Base-by-base conservation (phyloP, 108 stramenopile genomes). In the Fragilaria radians region DNA sequence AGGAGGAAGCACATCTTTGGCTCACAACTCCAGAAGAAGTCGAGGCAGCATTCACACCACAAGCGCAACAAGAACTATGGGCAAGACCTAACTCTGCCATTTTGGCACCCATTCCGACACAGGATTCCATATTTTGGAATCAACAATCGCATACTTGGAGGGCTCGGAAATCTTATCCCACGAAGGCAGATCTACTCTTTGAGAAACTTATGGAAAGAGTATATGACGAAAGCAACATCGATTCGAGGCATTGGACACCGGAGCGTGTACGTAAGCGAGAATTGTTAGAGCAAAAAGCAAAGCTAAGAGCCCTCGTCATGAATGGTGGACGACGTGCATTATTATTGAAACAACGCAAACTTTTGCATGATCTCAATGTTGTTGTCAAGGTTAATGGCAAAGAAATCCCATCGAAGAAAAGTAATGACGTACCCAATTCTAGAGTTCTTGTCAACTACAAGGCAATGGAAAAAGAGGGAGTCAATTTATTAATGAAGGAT, bases 391-490 rank as follows among this genome's bases (percentile, higher is more conserved):
- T 72, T 5, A 75, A 73, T 26, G 45, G 48, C 22, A 14, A 7
- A 11, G 36, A 42, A 42, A 42, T 11, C 36, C 52, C 68, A 31
- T 54, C 77, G 25, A 82, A 85, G 17, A 65, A 71, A 42, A 63
- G 80, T 21, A 72, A 67, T 59, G 81, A 82, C 1, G 78, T 79
- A 46, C 90, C 90, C 28, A 81, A 68, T 52, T 53, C 86, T 42
- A 72, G 76, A 47, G 73, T 88, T 11, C 59, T 91, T 57, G 82
- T 70, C 1, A 78, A 88, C 61, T 66, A 77, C 42, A 52, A 71
- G 27, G 90, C 90, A n/a, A 78, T 79, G 70, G 90, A 91, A 70
- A 68, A 68, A 28, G 90, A 86, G 53, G 90, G 90, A 11, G 70
- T 72, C n/a, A 65, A 80, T 47, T 56, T 85, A 0, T 67, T 91